Evolutionary conservation across 257 asterid genomes (phyloP).

Genomic region (Forsythia viridissima): DNA sequence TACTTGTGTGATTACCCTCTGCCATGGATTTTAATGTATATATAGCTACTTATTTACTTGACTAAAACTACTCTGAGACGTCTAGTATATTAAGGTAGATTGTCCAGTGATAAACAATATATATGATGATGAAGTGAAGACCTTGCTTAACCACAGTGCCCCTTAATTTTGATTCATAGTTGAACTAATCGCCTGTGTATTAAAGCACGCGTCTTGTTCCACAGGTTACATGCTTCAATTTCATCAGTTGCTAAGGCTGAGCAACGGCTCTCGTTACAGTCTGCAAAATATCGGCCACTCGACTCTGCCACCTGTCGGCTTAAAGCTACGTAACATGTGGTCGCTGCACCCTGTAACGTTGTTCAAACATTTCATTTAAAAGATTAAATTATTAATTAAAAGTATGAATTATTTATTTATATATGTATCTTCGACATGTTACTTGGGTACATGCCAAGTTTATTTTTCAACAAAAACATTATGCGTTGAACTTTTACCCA

Average conservation of each 20-base stretch:
- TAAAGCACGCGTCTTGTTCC: conserved; percentile 70
- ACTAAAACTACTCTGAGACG: not conserved
- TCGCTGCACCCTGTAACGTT: conserved; percentile 79
- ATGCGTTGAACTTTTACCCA: too few species aligned
- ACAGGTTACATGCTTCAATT: conserved; percentile 49
- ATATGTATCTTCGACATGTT: too few species aligned
- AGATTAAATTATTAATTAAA: too few species aligned
- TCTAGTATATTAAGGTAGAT: conserved; percentile 12
- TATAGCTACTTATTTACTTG: not conserved
- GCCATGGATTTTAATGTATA: not conserved
- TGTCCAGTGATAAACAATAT: conserved; percentile 38
- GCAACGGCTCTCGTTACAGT: conserved; percentile 77
- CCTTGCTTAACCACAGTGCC: conserved; percentile 4
- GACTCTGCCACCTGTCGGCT: conserved; percentile 50
- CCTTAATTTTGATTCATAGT: conserved; percentile 26
- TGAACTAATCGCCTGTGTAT: conserved; percentile 53
- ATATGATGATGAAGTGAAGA: conserved; percentile 29
- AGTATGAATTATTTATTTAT: too few species aligned
- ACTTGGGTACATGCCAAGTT: too few species aligned
- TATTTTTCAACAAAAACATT: too few species aligned
- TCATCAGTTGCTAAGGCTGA: conserved; percentile 66
- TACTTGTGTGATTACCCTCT: not conserved
- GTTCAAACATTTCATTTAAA: too few species aligned
- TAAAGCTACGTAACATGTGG: conserved; percentile 78
- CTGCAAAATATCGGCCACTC: conserved; percentile 82